Conservation (phyloP, 495 filamentous ascomycete genomes). For the Penicillium desertorum region DNA sequence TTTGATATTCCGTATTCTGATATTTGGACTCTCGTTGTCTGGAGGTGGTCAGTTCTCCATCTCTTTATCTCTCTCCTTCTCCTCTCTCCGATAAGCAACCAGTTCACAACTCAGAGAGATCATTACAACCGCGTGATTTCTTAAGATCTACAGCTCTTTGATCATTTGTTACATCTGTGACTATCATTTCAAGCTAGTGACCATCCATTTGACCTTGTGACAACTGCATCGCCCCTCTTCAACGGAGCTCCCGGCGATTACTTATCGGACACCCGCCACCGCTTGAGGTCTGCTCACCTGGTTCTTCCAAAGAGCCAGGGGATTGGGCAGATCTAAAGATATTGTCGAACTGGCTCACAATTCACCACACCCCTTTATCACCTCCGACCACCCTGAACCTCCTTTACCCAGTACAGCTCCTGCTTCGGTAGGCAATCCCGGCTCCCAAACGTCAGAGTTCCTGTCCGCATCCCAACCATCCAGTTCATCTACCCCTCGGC, state of each 20-base stretch:
- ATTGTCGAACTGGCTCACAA: slow-evolving; percentile 66
- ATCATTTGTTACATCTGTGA: not conserved
- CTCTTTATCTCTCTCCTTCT: not conserved
- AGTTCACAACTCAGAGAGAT: not conserved
- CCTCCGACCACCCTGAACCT: slow-evolving; percentile 58
- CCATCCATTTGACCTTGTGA: slow-evolving; percentile 2
- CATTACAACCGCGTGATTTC: slow-evolving; percentile 5
- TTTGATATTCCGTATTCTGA: not conserved
- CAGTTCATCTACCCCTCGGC: slow-evolving; percentile 10
- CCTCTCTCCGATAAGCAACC: slow-evolving; percentile 5
- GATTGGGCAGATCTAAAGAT: slow-evolving; percentile 47
- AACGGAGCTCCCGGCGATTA: slow-evolving; percentile 12
- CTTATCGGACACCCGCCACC: slow-evolving; percentile 12
- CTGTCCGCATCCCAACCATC: slow-evolving; percentile 14
- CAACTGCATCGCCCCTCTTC: not conserved
- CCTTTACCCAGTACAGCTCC: slow-evolving; percentile 38
- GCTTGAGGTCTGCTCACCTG: slow-evolving; percentile 49
- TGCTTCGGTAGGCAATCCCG: slow-evolving; percentile 22
- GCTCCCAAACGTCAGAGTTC: slow-evolving; percentile 16
- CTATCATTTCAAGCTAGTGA: not conserved
- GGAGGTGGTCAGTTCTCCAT: not conserved
- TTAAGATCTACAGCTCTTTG: not conserved
- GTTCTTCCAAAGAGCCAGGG: slow-evolving; percentile 51
- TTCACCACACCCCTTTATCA: slow-evolving; percentile 51
- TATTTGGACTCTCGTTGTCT: not conserved